Evolutionary conservation across 2,329 filamentous ascomycete species (phyloP).

Genomic region (Chaetomiaceae sp.): DNA sequence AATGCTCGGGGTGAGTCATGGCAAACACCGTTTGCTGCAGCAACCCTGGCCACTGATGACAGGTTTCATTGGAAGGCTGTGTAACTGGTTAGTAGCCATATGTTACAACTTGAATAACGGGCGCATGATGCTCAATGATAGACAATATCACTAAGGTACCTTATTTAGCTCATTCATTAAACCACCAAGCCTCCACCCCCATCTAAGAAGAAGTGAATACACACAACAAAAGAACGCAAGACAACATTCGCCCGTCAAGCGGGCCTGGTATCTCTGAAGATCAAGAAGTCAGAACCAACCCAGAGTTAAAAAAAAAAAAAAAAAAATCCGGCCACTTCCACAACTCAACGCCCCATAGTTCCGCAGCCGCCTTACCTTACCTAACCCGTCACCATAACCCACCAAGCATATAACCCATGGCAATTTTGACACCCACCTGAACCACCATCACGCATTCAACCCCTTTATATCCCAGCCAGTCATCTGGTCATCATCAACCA

Average conservation of each 20-base stretch:
- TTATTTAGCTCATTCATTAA: neutral
- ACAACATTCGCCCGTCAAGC: conserved; percentile 5
- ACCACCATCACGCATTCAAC: neutral
- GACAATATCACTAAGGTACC: no score
- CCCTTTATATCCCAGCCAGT: neutral
- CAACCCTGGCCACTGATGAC: no score
- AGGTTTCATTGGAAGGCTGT: no score
- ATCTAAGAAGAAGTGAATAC: neutral
- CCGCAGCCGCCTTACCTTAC: no score
- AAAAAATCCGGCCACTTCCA: no score
- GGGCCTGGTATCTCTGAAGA: conserved; percentile 11
- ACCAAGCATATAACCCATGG: neutral
- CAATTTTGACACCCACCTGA: neutral
- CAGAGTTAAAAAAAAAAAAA: neutral
- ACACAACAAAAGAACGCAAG: neutral
- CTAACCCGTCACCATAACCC: neutral
- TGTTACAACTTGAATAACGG: no score
- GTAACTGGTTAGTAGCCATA: no score
- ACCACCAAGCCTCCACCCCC: neutral
- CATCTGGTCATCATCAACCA: neutral
- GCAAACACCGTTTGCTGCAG: no score
- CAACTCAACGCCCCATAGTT: conserved; percentile 1
- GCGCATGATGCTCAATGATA: no score
- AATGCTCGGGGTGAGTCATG: no score
- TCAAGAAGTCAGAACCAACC: neutral